phyloP scores from a whole-genome alignment of 2,329 filamentous ascomycete species.

The Scedosporium dehoogii region DNA sequence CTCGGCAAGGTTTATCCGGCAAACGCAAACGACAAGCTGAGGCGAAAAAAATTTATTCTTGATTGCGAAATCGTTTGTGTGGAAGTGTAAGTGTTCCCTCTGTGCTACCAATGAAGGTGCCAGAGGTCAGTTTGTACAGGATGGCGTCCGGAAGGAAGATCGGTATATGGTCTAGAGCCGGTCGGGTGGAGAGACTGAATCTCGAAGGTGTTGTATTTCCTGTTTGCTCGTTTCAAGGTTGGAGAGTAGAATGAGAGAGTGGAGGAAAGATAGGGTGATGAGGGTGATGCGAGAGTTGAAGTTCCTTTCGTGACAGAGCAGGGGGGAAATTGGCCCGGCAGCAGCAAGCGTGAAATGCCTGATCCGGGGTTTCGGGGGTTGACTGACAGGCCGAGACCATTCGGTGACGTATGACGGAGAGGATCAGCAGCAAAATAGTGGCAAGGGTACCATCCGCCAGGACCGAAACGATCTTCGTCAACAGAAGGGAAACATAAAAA shows the following conservation, averaged over 20 bases:
- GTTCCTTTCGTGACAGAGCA: not conserved
- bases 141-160: not conserved
- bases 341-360: not conserved
- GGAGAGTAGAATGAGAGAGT: not conserved
- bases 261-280: not conserved
- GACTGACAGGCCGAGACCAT: not conserved
- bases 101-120: not conserved
- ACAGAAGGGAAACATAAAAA: too few relatives aligned
- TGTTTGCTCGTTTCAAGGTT: not conserved
- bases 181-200: not conserved
- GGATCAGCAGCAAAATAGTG: not conserved
- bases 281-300: not conserved
- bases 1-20: too few relatives aligned
- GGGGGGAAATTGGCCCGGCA: not conserved
- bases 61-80: not conserved
- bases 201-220: not conserved
- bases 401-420: not conserved
- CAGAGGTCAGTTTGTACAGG: not conserved
- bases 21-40: not conserved
- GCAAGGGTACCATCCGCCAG: too few relatives aligned
- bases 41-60: not conserved
- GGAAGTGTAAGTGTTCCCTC: not conserved
- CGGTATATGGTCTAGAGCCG: not conserved
- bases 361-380: conserved; percentile 1
- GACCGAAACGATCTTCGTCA: too few relatives aligned